A percentile compares a stretch with the other conserved stretches of the same genome.
phyloP scores from a whole-genome alignment of 2,329 filamentous ascomycete species.

The Juglanconis sp. region DNA sequence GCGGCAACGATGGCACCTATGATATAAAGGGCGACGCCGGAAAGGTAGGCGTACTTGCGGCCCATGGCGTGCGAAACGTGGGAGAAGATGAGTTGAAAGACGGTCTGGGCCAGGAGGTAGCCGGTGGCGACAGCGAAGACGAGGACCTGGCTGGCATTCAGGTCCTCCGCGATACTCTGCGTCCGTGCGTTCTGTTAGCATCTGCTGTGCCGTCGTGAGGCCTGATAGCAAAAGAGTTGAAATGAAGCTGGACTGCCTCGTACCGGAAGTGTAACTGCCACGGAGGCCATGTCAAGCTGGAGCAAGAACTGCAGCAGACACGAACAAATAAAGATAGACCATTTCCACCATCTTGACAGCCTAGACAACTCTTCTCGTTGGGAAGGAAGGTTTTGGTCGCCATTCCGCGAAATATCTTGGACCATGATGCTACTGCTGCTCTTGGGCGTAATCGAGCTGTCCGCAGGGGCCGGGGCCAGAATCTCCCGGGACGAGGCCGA shows the following conservation, averaged over 20 bases:
- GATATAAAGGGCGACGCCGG: slow-evolving; percentile 15
- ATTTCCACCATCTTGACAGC: slow-evolving; percentile 13
- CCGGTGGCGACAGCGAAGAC: slow-evolving; percentile 23
- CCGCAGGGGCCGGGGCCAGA: neutral
- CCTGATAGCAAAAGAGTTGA: neutral
- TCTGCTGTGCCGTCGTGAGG: no score
- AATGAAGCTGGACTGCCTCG: neutral
- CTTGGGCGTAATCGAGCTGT: neutral
- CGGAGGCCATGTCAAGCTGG: slow-evolving; percentile 22
- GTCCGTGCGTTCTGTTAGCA: neutral
- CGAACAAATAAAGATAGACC: slow-evolving; percentile 20
- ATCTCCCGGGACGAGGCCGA: neutral
- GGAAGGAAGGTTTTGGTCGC: neutral
- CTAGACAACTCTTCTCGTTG: neutral
- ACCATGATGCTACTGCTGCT: neutral
- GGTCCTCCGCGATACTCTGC: slow-evolving; percentile 21
- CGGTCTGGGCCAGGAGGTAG: slow-evolving; percentile 22
- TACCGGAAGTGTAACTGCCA: slow-evolving; percentile 23
- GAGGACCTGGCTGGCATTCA: slow-evolving; percentile 17
- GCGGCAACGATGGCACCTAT: slow-evolving; percentile 18
- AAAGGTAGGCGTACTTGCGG: slow-evolving; percentile 21
- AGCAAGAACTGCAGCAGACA: slow-evolving; percentile 23
- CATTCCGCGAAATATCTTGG: neutral
- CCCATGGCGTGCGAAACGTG: slow-evolving; percentile 23
- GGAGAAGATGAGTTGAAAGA: slow-evolving; percentile 25